Evolutionary conservation across 768 basidiomycete genomes (phyloP).

Genomic region (Podaxis sp.): DNA sequence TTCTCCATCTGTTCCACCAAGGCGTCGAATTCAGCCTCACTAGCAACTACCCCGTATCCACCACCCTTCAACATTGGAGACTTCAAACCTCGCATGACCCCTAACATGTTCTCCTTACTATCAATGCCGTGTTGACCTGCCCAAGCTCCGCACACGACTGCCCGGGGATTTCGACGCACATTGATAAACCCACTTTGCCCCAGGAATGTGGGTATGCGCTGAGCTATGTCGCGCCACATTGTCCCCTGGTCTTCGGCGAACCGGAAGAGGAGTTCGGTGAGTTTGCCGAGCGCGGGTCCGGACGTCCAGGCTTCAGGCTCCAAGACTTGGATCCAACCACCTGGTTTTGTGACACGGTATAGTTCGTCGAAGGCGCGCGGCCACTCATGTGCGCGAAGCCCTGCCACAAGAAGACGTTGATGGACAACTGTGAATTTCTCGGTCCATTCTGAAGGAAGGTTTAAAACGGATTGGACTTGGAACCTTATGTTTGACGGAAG

Average conservation of each 20-base stretch:
- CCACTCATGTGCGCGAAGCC: conserved; percentile 10
- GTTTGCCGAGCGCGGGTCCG: background rate
- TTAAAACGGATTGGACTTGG: conserved; percentile 2
- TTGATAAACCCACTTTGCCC: conserved; percentile 6
- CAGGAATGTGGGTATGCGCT: background rate
- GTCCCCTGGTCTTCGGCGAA: background rate
- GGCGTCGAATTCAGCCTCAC: conserved; percentile 6
- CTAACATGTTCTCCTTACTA: conserved; percentile 3
- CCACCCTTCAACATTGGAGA: background rate
- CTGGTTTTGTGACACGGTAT: conserved; percentile 8
- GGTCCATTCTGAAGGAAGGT: conserved; percentile 13
- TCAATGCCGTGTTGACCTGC: conserved; percentile 7
- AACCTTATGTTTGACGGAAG: conserved; percentile 8
- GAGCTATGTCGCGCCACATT: conserved; percentile 5
- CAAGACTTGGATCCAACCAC: conserved; percentile 7
- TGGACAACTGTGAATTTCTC: conserved; percentile 12
- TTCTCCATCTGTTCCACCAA: background rate
- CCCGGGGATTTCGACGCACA: background rate
- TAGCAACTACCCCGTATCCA: conserved; percentile 6
- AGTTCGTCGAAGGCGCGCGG: conserved; percentile 4
- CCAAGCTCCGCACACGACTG: background rate
- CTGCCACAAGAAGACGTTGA: conserved; percentile 11
- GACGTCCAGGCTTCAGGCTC: conserved; percentile 7
- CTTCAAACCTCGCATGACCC: background rate
- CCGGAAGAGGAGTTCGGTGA: conserved; percentile 2